A percentile compares a stretch with the other conserved stretches of the same genome.
Evolutionary conservation across 352 stramenopile genomes (phyloP).

Genomic region (Phytophthora tentaculata): DNA sequence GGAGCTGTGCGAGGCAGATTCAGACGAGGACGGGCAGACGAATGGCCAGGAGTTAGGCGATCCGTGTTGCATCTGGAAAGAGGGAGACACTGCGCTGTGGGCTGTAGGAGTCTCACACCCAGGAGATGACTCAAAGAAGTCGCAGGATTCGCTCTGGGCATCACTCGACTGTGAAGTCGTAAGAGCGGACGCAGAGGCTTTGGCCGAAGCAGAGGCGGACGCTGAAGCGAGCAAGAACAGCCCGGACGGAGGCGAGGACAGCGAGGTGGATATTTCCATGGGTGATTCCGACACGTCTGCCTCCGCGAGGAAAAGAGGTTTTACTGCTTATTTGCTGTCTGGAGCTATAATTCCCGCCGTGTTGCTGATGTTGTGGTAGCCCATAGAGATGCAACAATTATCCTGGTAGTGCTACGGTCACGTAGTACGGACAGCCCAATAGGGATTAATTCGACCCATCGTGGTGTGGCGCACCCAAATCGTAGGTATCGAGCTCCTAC

Average conservation of each 20-base stretch:
- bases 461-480: no score
- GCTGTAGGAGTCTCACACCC: conserved; percentile 34
- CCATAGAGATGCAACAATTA: no score
- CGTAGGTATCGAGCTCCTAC: no score
- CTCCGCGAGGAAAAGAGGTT: neutral
- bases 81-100: conserved; percentile 20
- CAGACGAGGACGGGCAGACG: conserved; percentile 78
- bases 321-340: neutral
- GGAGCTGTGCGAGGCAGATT: conserved; percentile 67
- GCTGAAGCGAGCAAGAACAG: conserved; percentile 30
- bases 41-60: conserved; percentile 88
- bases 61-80: conserved; percentile 70
- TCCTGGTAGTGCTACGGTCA: no score
- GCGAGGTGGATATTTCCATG: conserved; percentile 33
- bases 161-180: conserved; percentile 22
- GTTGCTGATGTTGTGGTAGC: neutral
- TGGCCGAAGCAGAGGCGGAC: conserved; percentile 15
- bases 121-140: conserved; percentile 25
- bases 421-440: no score
- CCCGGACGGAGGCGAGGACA: conserved; percentile 25
- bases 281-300: conserved; percentile 8
- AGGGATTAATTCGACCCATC: no score
- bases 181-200: conserved; percentile 20
- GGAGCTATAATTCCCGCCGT: neutral
- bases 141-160: conserved; percentile 29